These are phyloP conservation scores for Forsythia suspensa DNA, from an alignment of 257 asterid species.

Conservation along the genomic window DNA sequence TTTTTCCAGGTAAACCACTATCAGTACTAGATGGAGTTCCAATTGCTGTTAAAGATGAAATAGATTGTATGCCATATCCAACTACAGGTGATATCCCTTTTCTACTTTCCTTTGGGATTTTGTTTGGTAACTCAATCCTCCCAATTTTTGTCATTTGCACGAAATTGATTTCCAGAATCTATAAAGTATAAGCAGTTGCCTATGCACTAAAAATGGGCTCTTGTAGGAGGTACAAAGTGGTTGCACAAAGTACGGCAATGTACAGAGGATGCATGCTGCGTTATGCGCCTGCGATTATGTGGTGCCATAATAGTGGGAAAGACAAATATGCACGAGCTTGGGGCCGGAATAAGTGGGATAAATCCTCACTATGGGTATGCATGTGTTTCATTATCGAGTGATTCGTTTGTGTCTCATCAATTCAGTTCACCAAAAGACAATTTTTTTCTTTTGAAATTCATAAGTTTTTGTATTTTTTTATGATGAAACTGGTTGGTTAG, in stretches of 20 bases:
- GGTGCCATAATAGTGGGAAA: slow-evolving; percentile 90
- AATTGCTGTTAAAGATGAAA: slow-evolving; percentile 82
- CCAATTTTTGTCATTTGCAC: neutral
- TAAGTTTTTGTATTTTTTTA: neutral
- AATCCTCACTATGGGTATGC: slow-evolving; percentile 93
- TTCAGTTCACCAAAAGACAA: no score
- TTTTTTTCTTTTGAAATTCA: neutral
- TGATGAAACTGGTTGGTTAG: neutral
- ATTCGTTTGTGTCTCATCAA: neutral
- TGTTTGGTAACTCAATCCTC: neutral
- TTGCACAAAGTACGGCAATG: slow-evolving; percentile 69
- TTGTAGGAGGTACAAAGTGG: slow-evolving; percentile 91
- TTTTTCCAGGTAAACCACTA: slow-evolving; percentile 58
- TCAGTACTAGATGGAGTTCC: slow-evolving; percentile 87
- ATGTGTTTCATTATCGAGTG: neutral
- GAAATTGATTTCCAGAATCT: neutral
- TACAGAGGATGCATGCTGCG: slow-evolving; percentile 67
- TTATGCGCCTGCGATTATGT: slow-evolving; percentile 67
- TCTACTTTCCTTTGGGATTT: neutral
- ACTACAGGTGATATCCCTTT: slow-evolving; percentile 60
- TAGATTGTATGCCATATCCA: slow-evolving; percentile 88
- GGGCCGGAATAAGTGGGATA: slow-evolving; percentile 93
- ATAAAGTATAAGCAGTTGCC: neutral
- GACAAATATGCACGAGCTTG: slow-evolving; percentile 96
- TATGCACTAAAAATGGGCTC: neutral